Conservation (phyloP, 2,329 filamentous ascomycete genomes). For the Neophaeococcomyces aloes region DNA sequence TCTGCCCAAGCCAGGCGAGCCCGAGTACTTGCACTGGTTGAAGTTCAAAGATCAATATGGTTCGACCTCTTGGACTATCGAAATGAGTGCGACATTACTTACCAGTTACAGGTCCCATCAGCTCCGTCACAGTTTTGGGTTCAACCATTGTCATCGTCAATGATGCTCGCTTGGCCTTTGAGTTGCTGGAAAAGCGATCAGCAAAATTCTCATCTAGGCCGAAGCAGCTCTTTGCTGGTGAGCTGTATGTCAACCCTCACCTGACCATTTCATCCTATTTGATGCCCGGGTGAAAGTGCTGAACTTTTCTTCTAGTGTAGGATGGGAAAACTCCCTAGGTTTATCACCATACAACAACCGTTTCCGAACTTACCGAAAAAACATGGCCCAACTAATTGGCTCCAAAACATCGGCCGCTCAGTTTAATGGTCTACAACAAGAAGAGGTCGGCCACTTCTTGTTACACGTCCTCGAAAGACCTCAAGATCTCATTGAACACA, state of each 20-base stretch:
- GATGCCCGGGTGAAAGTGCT: neutral
- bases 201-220: constrained; percentile 26
- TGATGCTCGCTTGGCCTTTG: constrained; percentile 24
- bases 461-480: constrained; percentile 33
- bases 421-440: constrained; percentile 35
- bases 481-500: constrained; percentile 30
- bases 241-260: constrained; percentile 25
- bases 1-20: constrained; percentile 31
- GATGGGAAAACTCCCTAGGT: constrained; percentile 31
- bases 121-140: constrained; percentile 30
- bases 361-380: constrained; percentile 36
- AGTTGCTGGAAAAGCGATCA: constrained; percentile 29
- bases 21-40: constrained; percentile 36
- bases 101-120: constrained; percentile 26
- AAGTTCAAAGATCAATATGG: constrained; percentile 35
- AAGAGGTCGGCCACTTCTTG: constrained; percentile 36
- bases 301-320: too few species aligned
- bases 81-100: neutral
- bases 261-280: constrained; percentile 7
- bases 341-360: constrained; percentile 29
- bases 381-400: constrained; percentile 37
- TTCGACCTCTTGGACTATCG: constrained; percentile 4
- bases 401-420: constrained; percentile 30
- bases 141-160: constrained; percentile 30
- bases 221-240: constrained; percentile 25